Conservation (phyloP, 768 basidiomycete species). For the Lactifluus subvellereus region DNA sequence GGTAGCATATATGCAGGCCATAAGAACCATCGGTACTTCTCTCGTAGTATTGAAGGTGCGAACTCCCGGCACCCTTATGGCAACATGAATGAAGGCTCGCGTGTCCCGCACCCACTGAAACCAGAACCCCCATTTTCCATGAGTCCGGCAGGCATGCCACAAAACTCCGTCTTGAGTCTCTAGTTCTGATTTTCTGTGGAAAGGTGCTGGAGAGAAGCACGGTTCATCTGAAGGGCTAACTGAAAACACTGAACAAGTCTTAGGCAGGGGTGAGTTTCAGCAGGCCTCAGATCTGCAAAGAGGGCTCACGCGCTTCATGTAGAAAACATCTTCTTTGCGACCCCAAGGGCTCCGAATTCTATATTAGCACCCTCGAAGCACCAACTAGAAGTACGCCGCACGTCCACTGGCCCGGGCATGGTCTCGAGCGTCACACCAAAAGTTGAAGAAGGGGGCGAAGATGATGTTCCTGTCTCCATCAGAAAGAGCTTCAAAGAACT, state of each 20-base stretch:
- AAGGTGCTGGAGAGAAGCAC: background rate
- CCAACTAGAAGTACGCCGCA: background rate
- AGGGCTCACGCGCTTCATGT: background rate
- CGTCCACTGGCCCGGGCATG: background rate
- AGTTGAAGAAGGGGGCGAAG: slow-evolving; percentile 12
- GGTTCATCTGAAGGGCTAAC: background rate
- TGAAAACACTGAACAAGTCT: background rate
- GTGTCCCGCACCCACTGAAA: background rate
- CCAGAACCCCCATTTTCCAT: background rate
- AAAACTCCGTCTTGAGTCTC: background rate
- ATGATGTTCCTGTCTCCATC: slow-evolving; percentile 13
- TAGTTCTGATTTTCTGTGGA: background rate
- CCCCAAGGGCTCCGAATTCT: background rate
- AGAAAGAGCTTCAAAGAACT: slow-evolving; percentile 19
- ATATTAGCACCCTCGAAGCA: background rate
- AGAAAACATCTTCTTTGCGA: background rate
- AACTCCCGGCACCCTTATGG: background rate
- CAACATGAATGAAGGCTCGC: background rate
- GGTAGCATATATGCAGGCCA: slow-evolving; percentile 15
- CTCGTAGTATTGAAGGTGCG: slow-evolving; percentile 1
- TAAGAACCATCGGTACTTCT: slow-evolving; percentile 1
- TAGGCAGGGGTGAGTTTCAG: background rate
- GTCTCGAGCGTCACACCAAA: background rate
- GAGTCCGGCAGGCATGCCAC: slow-evolving; percentile 4
- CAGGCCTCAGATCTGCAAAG: background rate